A percentile compares a stretch with the other conserved stretches of the same genome.
Evolutionary conservation across 805 yeast genomes (phyloP).

Genomic region (Scheffersomyces lignosus): DNA sequence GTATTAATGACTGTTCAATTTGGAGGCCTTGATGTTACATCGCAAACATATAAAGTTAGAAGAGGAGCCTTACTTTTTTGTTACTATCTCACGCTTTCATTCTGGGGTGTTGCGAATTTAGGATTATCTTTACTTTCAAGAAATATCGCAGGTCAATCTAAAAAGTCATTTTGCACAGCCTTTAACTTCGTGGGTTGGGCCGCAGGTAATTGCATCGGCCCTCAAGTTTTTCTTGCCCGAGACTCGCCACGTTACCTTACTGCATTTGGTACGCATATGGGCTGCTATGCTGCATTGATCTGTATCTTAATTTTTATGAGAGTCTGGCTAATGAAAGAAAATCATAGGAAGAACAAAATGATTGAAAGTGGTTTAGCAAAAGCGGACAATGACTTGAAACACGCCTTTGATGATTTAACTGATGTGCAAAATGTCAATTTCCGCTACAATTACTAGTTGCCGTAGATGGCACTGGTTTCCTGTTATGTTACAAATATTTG

Average conservation of each 20-base stretch:
- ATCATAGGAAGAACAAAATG: constrained; percentile 14
- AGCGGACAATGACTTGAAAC: constrained; percentile 10
- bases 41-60: constrained; percentile 13
- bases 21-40: constrained; percentile 16
- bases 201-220: constrained; percentile 26
- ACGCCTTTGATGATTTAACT: constrained; percentile 27
- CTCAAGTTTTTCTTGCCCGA: constrained; percentile 19
- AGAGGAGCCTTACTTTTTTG: constrained; percentile 26
- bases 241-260: constrained; percentile 8
- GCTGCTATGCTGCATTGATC: constrained; percentile 16
- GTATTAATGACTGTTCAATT: constrained; percentile 21
- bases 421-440: constrained; percentile 21
- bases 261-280: constrained; percentile 17
- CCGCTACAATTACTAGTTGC: no score
- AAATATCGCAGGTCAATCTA: constrained; percentile 31
- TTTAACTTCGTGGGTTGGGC: constrained; percentile 18
- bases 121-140: constrained; percentile 19
- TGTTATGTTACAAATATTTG: no score
- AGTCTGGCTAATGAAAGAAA: constrained; percentile 11
- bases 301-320: constrained; percentile 14
- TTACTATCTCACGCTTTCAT: constrained; percentile 25
- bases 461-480: no score
- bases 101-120: constrained; percentile 21
- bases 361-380: constrained; percentile 5
- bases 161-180: constrained; percentile 18